Evolutionary conservation across 306 rosid species (phyloP), one percentile per base, ranked within the genome.

Genomic region (Rosa multiflora): DNA sequence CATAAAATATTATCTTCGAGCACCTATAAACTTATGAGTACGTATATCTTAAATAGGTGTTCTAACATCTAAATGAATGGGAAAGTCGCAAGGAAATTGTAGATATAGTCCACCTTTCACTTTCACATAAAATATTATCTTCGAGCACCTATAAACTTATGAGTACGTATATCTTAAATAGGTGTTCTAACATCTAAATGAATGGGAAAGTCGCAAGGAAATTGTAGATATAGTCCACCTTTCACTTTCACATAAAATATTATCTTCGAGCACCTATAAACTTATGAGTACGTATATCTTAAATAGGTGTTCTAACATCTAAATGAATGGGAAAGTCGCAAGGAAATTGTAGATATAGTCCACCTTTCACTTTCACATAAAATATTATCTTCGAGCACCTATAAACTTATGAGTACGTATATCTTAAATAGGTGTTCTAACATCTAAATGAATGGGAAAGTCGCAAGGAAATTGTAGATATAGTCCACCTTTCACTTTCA

Each of bases 161-260:
- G 21, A 56, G 21, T 56, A 55, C 51, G 39, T 56, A 58, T 21
- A 63, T 40, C 39, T 40, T 74, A 51, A 61, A 74, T 58, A 20
- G 23, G 14, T 14, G 26, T 73, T 62, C 14, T 23, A 18, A 42
- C 53, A 39, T 67, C 49, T 62, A 67, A 39, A 40, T 39, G 49
- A 67, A 42, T 67, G 49, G 48, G 11, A 20, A 73, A 13, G 35
- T 2, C 9, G 29, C n/a, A n/a, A n/a, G n/a, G n/a, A n/a, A n/a
- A n/a, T n/a, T n/a, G 23, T 12, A 12, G 39, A 39, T 55, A 39
- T 10, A 43, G 23, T 72, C 26, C 10, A 2, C 40, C 42, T 40
- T 72, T 7, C 64, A 72, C 43, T 74, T 73, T 55, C 20, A 56
- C 67, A 74, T 32, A 56, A 56, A 21, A 40, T 21, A 56, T 43